Evolutionary conservation across 352 stramenopile species (phyloP), one percentile per base, ranked within the genome.

Genomic region (Aphanomyces euteiches): DNA sequence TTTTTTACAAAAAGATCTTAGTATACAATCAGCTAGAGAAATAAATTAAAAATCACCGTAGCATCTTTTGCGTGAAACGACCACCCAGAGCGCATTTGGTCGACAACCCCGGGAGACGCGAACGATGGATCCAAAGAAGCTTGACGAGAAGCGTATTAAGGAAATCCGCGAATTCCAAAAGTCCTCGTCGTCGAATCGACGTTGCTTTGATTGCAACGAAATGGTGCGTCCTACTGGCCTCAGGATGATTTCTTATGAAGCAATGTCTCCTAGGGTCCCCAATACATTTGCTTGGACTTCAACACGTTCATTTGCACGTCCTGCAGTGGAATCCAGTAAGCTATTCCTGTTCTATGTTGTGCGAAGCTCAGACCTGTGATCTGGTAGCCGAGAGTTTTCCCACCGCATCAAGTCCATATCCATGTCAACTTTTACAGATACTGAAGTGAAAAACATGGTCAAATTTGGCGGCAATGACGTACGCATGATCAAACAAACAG

Each of bases 301-400:
- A 96, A 96, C 73, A 98, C 90, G 39, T 98, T 97, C 63, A 89
- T 97, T n/a, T 98, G 92, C 80, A 98, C 92, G 28, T 80, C 89
- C 1, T 98, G 92, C 75, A 97, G 90, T 59, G 92, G 92, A 65
- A 96, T 98, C 75, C 92, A 98, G 88, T 96, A 78, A 78, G 87
- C 81, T 39, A 28, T 37, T 40, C 36, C 36, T 13, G 17, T 61
- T 36, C 17, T 58, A 28, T 8, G 50, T 58, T 36, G 15, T 58
- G 8, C 17, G 50, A 50, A 12, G 28, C 28, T 28, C 28, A 28
- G 0, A 28, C 2, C 28, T 28, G 43, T 50, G 43, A n/a, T n/a
- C 17, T 50, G 10, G 10, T 66, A 94, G 88, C 66, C 89, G 92
- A 28, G 90, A 97, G 75, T 98, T 98, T 75, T 89, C 84, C 6